phyloP scores from a whole-genome alignment of 2,329 filamentous ascomycete genomes.

The Tolypocladium guangdongense region DNA sequence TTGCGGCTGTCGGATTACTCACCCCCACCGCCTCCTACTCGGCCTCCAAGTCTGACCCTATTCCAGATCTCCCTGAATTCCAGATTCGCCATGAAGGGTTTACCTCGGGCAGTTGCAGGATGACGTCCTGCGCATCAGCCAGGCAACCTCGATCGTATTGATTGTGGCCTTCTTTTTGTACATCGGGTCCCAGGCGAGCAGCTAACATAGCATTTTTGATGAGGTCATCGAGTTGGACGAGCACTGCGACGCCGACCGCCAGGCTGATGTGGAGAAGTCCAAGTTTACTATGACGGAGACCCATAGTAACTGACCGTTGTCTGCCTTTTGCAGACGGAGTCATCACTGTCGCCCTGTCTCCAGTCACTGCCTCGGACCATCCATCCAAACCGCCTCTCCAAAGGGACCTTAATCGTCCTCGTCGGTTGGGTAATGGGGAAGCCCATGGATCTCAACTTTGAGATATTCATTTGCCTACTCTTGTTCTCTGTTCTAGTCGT shows the following conservation, averaged over 20 bases:
- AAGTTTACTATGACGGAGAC: conserved; percentile 59
- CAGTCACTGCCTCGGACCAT: conserved; percentile 78
- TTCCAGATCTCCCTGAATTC: too few species aligned
- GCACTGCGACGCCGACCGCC: conserved; percentile 43
- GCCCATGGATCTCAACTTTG: conserved; percentile 71
- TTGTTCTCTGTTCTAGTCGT: conserved; percentile 79
- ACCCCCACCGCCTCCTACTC: conserved; percentile 26
- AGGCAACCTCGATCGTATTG: too few species aligned
- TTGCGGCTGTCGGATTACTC: conserved; percentile 18
- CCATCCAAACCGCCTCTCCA: conserved; percentile 86
- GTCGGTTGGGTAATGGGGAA: conserved; percentile 69
- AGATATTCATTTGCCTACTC: conserved; percentile 73
- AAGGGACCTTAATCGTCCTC: conserved; percentile 71
- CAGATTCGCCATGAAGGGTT: too few species aligned
- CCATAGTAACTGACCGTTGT: conserved; percentile 14
- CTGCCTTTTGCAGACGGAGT: background rate
- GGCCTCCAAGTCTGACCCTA: conserved; percentile 15
- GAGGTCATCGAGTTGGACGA: conserved; percentile 32
- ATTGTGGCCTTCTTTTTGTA: too few species aligned
- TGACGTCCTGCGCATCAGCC: too few species aligned
- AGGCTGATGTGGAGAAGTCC: conserved; percentile 43
- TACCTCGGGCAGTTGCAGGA: too few species aligned
- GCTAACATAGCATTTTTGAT: conserved; percentile 52
- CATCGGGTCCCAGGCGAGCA: conserved; percentile 45
- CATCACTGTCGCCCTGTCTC: conserved; percentile 69